These are phyloP conservation scores for Populus davidiana DNA, from an alignment of 345 rosid genomes.

Conservation along the genomic window DNA sequence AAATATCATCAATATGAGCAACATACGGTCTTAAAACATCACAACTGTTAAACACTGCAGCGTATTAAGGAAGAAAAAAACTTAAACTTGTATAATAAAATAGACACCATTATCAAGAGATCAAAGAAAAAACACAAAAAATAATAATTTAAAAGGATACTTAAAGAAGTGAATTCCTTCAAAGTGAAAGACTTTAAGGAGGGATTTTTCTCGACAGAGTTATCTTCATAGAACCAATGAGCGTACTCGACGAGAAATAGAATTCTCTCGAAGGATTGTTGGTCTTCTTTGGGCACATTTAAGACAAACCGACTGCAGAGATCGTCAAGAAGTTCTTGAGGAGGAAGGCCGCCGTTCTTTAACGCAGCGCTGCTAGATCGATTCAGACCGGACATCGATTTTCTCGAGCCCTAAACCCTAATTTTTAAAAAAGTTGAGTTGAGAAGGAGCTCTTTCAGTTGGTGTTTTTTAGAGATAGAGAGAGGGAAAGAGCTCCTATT, in stretches of 20 bases:
- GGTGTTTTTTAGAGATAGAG: neutral
- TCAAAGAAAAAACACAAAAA: neutral
- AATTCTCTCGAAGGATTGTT: constrained; percentile 94
- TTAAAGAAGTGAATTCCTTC: constrained; percentile 86
- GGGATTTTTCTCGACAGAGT: constrained; percentile 87
- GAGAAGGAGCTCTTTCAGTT: neutral
- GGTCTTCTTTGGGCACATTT: constrained; percentile 98
- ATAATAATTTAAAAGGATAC: constrained; percentile 54
- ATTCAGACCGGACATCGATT: constrained; percentile 58
- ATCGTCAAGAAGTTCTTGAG: constrained; percentile 97
- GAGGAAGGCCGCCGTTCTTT: constrained; percentile 85
- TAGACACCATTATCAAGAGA: neutral
- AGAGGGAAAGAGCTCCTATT: constrained; percentile 8
- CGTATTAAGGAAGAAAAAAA: constrained; percentile 36
- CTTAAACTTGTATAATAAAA: neutral
- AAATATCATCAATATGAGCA: constrained; percentile 84
- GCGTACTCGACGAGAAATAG: constrained; percentile 95
- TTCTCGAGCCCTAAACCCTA: neutral
- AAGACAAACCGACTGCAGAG: constrained; percentile 99
- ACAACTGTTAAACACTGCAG: constrained; percentile 83
- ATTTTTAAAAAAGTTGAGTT: neutral
- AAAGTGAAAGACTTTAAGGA: constrained; percentile 75
- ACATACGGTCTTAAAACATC: constrained; percentile 89
- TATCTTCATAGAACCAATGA: constrained; percentile 97
- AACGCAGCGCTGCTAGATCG: constrained; percentile 66